These are phyloP conservation scores for Thelonectria blattea DNA, from an alignment of 2,329 filamentous ascomycete species.

Conservation along the genomic window DNA sequence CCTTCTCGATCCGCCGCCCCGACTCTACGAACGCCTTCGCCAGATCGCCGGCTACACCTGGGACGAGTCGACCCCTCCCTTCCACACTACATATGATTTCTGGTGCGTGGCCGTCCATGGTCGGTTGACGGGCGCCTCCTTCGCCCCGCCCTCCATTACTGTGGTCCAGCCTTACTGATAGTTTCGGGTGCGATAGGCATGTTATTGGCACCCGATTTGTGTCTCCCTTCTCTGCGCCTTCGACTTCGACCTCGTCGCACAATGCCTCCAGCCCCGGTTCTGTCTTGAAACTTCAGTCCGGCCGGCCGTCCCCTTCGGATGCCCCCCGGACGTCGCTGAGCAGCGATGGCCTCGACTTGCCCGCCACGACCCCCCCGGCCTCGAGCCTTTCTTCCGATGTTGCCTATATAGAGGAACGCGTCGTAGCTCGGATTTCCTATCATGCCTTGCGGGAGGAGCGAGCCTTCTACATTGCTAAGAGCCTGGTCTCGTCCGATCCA, in stretches of 20 bases:
- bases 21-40: slow-evolving; percentile 74
- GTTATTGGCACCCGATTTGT: slow-evolving; percentile 68
- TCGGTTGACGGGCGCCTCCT: background rate
- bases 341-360: slow-evolving; percentile 46
- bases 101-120: slow-evolving; percentile 60
- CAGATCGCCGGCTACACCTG: slow-evolving; percentile 78
- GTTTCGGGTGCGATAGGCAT: slow-evolving; percentile 55
- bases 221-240: slow-evolving; percentile 55
- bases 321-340: slow-evolving; percentile 43
- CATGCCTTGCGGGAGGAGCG: slow-evolving; percentile 85
- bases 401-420: slow-evolving; percentile 65
- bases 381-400: slow-evolving; percentile 51
- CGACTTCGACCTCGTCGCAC: slow-evolving; percentile 54
- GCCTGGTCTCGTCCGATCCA: slow-evolving; percentile 73
- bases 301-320: slow-evolving; percentile 53
- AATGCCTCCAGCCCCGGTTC: slow-evolving; percentile 53
- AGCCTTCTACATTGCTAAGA: slow-evolving; percentile 82
- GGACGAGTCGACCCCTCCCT: slow-evolving; percentile 67
- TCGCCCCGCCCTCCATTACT: background rate
- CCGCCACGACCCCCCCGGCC: slow-evolving; percentile 46
- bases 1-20: slow-evolving; percentile 66
- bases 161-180: slow-evolving; percentile 25
- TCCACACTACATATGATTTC: slow-evolving; percentile 81
- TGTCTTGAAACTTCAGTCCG: slow-evolving; percentile 49
- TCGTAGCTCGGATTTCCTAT: slow-evolving; percentile 82